Percentiles rank a stretch among this genome's conserved stretches.
phyloP scores from a whole-genome alignment of 148 eudicot genomes.

The Fagopyrum tataricum region DNA sequence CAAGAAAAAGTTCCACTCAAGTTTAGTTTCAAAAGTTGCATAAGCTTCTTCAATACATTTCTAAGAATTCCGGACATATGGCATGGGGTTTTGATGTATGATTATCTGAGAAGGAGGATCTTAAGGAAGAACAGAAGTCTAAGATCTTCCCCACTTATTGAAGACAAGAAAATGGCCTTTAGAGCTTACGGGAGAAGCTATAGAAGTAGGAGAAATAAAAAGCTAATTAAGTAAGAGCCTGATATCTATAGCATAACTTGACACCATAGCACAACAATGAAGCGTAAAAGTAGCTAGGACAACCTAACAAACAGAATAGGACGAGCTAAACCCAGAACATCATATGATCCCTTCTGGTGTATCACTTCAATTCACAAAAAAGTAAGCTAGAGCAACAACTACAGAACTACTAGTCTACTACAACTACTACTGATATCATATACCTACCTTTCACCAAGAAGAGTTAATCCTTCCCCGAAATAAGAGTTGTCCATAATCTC shows the following conservation, averaged over 20 bases:
- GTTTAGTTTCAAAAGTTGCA: not conserved
- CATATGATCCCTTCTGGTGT: not conserved
- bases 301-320: no score
- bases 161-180: no score
- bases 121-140: no score
- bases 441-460: conserved; percentile 58
- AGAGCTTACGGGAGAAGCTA: no score
- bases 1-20: not conserved
- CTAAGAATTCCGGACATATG: not conserved
- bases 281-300: no score
- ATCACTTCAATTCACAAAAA: not conserved
- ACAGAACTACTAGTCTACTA: not conserved
- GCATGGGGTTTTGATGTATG: not conserved
- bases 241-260: no score
- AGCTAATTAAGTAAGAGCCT: no score
- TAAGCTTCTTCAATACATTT: not conserved
- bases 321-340: no score
- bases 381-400: not conserved
- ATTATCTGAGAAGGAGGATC: not conserved
- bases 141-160: no score
- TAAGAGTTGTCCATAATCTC: conserved; percentile 43
- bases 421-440: not conserved
- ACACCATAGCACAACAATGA: no score
- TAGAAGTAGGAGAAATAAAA: no score
- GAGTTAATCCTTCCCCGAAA: conserved; percentile 92